Base-by-base conservation (phyloP, 768 basidiomycete genomes). In the Chalciporus sphaerocephalus region DNA sequence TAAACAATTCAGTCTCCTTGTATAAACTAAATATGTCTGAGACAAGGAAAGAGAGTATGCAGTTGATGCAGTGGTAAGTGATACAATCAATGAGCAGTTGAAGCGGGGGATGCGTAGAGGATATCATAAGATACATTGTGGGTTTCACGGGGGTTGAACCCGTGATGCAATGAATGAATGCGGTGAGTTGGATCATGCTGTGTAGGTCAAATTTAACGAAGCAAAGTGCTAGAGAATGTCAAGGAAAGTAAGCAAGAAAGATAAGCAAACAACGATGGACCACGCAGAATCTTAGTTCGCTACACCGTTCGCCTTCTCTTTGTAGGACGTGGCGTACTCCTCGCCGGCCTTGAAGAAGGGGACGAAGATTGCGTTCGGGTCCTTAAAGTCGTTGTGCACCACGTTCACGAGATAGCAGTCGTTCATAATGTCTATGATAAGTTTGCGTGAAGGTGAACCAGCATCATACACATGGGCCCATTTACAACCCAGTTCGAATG, bases 341-440 rank as follows among this genome's bases (percentile, higher is more conserved):
- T 76, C 79, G 27, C 83, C 86, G 11, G 84, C 85, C 63, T 83
- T 80, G 67, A 80, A 73, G 75, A 97, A 95, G 3, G 92, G 89
- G 55, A 74, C 72, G 65, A 94, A 97, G 67, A 97, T 94, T 17
- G 85, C 85, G 38, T 86, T 74, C 2, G 82, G 65, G 59, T 87
- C 77, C 67, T 89, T 87, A 80, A 91, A 97, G 64, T 95, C 86
- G 69, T 96, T 96, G 67, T 96, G 92, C 21, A 97, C 94, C 54
- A 97, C 86, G 66, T 96, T 96, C 55, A 96, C 92, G 53, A 97
- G 83, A 70, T 81, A 83, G 50, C 74, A 87, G 1, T 76, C 78
- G 47, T 92, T 81, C 85, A 96, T 89, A 59, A 92, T 66, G 27
- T 81, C 77, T 50, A 74, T 68, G 62, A 96, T 86, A 50, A 94